Base-by-base conservation (phyloP, 768 basidiomycete genomes). In the Porphyrellus cyaneotinctus region DNA sequence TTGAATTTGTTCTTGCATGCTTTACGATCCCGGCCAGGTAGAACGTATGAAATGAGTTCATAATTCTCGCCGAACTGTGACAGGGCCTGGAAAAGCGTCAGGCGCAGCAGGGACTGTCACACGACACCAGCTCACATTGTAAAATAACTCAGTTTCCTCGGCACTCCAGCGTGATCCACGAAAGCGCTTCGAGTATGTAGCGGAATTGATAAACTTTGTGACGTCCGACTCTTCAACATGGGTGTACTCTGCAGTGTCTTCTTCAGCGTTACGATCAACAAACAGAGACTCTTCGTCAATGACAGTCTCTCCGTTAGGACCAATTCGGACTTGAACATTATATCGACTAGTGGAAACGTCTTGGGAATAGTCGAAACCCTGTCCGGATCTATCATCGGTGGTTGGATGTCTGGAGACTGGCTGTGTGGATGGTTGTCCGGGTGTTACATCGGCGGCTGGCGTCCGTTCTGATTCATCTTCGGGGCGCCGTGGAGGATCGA, bases 1-100 rank as follows among this genome's bases (percentile, higher is more conserved):
- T 91, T 94, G 75, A 93, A 95, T 65, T 95, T 95, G 68, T 90
- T 88, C 70, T 91, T 93, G 69, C 94, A 92, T 24, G 92, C 85
- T 63, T 88, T 91, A 18, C 93, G 79, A 63, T 91, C 88, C 15
- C 93, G 85, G 17, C 87, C 85, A 35, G 91, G 90, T 18, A 95
- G 77, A 13, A 93, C 78, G 59, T 84, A 85, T 3, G 93, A 88
- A 55, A 95, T 93, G 37, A 95, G 78, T 66, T 95, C 92, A 63
- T 95, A 95, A 61, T 95, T 93, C 67, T 93, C 89, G 30, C 91
- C 91, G 59, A 91, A 93, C 64, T 93, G 91, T 4, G 84, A 78
- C 28, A 95, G 73, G n/a, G 89, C 91, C 93, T 95, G 61, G n/a
- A 30, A 49, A 45, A 31, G 26, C 4, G 49, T 69, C 37, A 51